These are phyloP conservation scores for Smittium culicis DNA, from an alignment of 371 early-diverging fungal species.

Conservation along the genomic window DNA sequence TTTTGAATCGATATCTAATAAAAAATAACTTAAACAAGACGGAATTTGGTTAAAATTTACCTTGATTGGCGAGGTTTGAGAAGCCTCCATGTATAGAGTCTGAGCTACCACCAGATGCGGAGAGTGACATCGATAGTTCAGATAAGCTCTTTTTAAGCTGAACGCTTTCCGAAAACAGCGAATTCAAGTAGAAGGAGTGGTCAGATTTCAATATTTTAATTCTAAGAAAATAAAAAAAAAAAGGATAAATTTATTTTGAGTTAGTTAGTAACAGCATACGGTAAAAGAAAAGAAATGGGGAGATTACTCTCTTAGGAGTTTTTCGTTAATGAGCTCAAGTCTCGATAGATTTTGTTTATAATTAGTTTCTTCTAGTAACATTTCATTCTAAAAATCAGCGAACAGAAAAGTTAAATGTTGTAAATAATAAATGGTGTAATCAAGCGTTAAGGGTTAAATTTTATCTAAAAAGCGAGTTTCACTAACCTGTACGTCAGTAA, in stretches of 20 bases:
- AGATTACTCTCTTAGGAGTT: slow-evolving; percentile 1
- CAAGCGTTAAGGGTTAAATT: no score
- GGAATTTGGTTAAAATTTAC: no score
- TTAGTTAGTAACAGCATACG: no score
- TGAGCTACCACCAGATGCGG: no score
- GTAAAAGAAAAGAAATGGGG: background rate
- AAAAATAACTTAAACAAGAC: no score
- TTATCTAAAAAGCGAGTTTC: no score
- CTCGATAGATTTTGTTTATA: slow-evolving; percentile 1
- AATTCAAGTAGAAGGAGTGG: background rate
- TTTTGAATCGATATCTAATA: no score
- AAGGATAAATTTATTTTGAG: background rate
- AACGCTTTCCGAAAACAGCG: background rate
- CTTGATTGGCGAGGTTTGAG: no score
- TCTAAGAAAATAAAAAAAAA: background rate
- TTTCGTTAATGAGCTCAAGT: background rate
- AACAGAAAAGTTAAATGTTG: background rate
- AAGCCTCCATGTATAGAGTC: no score
- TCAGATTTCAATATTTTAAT: background rate
- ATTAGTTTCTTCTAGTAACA: background rate
- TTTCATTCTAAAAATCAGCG: slow-evolving; percentile 2
- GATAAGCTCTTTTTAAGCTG: background rate
- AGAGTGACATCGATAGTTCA: no score
- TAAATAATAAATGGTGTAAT: background rate
- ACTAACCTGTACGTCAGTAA: background rate